Evolutionary conservation across 2,329 filamentous ascomycete species (phyloP).

Genomic region (Diaporthe nobilis): DNA sequence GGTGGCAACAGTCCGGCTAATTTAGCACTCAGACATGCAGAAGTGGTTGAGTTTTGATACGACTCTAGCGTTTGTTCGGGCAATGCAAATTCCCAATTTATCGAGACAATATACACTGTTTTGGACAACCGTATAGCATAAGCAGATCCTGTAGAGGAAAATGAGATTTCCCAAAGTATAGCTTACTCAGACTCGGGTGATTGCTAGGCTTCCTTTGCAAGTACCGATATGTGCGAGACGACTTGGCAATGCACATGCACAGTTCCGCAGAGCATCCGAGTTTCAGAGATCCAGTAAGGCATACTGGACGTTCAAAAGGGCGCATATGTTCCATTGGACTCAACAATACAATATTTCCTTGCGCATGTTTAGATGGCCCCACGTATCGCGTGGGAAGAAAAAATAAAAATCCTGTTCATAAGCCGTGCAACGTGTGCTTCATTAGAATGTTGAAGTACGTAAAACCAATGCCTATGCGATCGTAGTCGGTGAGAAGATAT

Average conservation of each 20-base stretch:
- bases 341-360: background rate
- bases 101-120: background rate
- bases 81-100: background rate
- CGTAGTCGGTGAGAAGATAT: too few species aligned
- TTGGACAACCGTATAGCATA: background rate
- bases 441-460: too few species aligned
- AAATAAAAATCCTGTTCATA: too few species aligned
- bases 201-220: background rate
- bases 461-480: too few species aligned
- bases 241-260: background rate
- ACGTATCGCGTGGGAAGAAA: too few species aligned
- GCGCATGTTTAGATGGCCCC: background rate
- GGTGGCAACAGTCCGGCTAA: background rate
- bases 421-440: too few species aligned
- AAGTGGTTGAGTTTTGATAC: background rate
- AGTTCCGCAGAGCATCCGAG: background rate
- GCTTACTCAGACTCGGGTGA: background rate
- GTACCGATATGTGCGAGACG: background rate
- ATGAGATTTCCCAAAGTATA: background rate
- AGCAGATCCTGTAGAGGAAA: background rate
- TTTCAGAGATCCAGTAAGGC: background rate
- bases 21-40: background rate
- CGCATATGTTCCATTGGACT: background rate
- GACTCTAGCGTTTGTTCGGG: background rate
- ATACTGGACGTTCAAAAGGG: background rate